Evolutionary conservation across 1,284 basidiomycete species (phyloP), one percentile per base, ranked within the genome.

Genomic region (Ustilago loliicola): DNA sequence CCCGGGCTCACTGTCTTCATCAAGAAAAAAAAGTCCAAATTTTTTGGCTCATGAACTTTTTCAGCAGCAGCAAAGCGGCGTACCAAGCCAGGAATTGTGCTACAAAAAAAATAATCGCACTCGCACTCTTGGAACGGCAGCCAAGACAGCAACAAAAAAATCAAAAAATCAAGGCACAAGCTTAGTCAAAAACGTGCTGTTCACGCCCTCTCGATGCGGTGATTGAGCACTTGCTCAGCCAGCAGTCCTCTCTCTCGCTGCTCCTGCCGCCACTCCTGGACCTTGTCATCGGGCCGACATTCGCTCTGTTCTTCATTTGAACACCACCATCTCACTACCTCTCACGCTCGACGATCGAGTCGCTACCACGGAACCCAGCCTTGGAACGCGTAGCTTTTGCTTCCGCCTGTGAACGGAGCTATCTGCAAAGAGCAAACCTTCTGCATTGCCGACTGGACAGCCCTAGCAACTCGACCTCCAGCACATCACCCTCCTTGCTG

Each of bases 91-190:
- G 36, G 51, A 53, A 53, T 15, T n/a, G 25, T 29, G 25, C 27
- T 25, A 23, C 17, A 50, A 55, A 48, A 15, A 21, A 52, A 40
- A 25, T 29, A 47, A 30, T 13, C n/a, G n/a, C n/a, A 51, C 29
- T 30, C 51, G 51, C 60, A 32, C 51, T 53, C 23, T 45, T 47
- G n/a, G 30, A 54, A 54, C 25, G 56, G 45, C 34, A n/a, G n/a
- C 32, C 3, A 21, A 54, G 40, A 52, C n/a, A n/a, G 8, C 32
- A 2, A 34, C 8, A 34, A 34, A 34, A 34, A 34, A 8, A 8
- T 36, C 15, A 55, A 64, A 57, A 57, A 64, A 42, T 30, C 23
- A 11, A 56, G 62, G 62, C 62, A 53, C 45, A 45, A 65, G 62
- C 36, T 10, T 48, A 52, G 54, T 57, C 47, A 57, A 53, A n/a